A percentile compares a stretch with the other conserved stretches of the same genome.
Evolutionary conservation across 2,329 filamentous ascomycete genomes (phyloP).

Genomic region (Colletotrichum graminicola): DNA sequence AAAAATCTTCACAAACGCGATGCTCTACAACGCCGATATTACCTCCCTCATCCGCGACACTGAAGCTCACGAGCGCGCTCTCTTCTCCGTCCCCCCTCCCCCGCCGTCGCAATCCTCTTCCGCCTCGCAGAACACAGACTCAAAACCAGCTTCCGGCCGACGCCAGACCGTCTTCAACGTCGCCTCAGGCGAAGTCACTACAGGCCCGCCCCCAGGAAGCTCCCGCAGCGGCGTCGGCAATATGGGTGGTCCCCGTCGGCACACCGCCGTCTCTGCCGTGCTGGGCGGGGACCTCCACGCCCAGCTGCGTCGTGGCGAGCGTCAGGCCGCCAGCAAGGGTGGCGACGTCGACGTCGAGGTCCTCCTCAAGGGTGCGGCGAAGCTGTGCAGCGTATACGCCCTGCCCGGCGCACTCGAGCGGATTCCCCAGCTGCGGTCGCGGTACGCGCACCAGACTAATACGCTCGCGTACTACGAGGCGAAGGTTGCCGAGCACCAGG

Average conservation of each 20-base stretch:
- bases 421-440: slow-evolving; percentile 78
- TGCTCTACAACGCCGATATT: slow-evolving; percentile 90
- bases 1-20: slow-evolving; percentile 95
- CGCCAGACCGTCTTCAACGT: slow-evolving; percentile 77
- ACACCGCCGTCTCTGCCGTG: slow-evolving; percentile 90
- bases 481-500: slow-evolving; percentile 81
- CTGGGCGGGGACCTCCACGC: slow-evolving; percentile 89
- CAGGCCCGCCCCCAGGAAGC: slow-evolving; percentile 59
- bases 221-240: slow-evolving; percentile 11
- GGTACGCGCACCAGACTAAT: slow-evolving; percentile 76
- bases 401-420: slow-evolving; percentile 82
- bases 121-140: slow-evolving; percentile 57
- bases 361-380: slow-evolving; percentile 87
- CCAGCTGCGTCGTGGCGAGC: slow-evolving; percentile 73
- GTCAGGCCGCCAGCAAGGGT: slow-evolving; percentile 60
- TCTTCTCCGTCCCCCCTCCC: slow-evolving; percentile 90
- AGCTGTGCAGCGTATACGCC: slow-evolving; percentile 88
- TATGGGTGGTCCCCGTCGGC: slow-evolving; percentile 68
- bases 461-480: slow-evolving; percentile 86
- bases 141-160: slow-evolving; percentile 60
- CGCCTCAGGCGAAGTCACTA: slow-evolving; percentile 71
- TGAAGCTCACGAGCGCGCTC: slow-evolving; percentile 90
- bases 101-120: slow-evolving; percentile 66
- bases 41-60: slow-evolving; percentile 95
- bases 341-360: slow-evolving; percentile 89